These are phyloP conservation scores for Breviolum minutum DNA, from an alignment of 73 alveolate genomes.

Conservation along the genomic window DNA sequence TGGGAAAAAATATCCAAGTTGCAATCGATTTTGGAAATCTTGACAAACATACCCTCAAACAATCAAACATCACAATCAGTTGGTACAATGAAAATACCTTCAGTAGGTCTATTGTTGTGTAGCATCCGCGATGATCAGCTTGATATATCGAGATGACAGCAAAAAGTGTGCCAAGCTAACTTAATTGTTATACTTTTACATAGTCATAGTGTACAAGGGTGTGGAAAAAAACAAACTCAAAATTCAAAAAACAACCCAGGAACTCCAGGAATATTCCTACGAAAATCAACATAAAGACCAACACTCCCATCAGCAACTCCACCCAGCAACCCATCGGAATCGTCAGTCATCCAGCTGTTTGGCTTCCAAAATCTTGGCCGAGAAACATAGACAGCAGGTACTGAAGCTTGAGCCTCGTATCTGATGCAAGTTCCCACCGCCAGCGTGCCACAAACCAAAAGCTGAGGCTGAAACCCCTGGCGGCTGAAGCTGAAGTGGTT, in stretches of 20 bases:
- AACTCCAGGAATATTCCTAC: background rate
- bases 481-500: no score
- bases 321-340: background rate
- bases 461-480: conserved; percentile 75
- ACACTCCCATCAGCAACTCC: background rate
- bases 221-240: background rate
- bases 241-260: background rate
- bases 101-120: no score
- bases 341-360: background rate
- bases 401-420: conserved; percentile 40
- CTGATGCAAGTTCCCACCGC: conserved; percentile 61
- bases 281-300: background rate
- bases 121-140: no score
- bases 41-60: no score
- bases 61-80: no score
- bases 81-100: no score
- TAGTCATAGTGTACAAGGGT: no score
- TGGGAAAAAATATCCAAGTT: no score
- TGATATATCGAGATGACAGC: no score
- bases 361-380: background rate
- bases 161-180: no score
- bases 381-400: conserved; percentile 66
- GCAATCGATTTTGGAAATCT: no score
- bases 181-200: no score
- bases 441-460: conserved; percentile 62